These are phyloP conservation scores for Mycena chlorophos DNA, from an alignment of 768 basidiomycete genomes.

Conservation along the genomic window DNA sequence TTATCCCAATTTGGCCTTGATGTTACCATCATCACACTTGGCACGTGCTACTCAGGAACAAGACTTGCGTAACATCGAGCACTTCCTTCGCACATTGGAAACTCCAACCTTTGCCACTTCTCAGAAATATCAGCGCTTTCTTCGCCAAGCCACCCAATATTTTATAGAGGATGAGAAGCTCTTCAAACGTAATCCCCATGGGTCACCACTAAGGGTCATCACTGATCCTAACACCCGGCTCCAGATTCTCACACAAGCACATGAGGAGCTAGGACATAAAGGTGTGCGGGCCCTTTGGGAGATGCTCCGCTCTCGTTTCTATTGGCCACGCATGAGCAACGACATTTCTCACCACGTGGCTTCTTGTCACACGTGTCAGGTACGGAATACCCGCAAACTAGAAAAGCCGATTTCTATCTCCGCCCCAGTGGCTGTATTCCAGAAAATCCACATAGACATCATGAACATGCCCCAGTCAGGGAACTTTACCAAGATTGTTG, in stretches of 20 bases:
- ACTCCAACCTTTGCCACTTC: slow-evolving; percentile 1
- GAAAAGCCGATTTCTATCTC: slow-evolving; percentile 13
- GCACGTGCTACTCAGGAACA: not conserved
- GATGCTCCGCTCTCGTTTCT: slow-evolving; percentile 17
- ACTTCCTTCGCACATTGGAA: slow-evolving; percentile 17
- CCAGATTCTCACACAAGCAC: slow-evolving; percentile 13
- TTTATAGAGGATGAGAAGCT: slow-evolving; percentile 10
- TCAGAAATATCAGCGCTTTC: slow-evolving; percentile 1
- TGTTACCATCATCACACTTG: not conserved
- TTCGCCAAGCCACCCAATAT: slow-evolving; percentile 10
- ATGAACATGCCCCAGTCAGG: slow-evolving; percentile 22
- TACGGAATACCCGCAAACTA: slow-evolving; percentile 7
- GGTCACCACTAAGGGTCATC: not conserved
- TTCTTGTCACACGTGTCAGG: slow-evolving; percentile 30
- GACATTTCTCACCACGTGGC: slow-evolving; percentile 25
- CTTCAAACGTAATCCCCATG: slow-evolving; percentile 2
- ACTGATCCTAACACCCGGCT: slow-evolving; percentile 8
- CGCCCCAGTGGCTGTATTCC: slow-evolving; percentile 4
- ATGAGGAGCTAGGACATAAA: too few relatives aligned
- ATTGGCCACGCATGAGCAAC: slow-evolving; percentile 24
- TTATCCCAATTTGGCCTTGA: not conserved
- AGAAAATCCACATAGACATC: slow-evolving; percentile 19
- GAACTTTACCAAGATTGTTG: slow-evolving; percentile 5
- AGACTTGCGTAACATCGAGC: slow-evolving; percentile 3
- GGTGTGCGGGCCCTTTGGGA: slow-evolving; percentile 18